A percentile compares a stretch with the other conserved stretches of the same genome.
phyloP scores from a whole-genome alignment of 306 rosid genomes.

The Medicago arabica region DNA sequence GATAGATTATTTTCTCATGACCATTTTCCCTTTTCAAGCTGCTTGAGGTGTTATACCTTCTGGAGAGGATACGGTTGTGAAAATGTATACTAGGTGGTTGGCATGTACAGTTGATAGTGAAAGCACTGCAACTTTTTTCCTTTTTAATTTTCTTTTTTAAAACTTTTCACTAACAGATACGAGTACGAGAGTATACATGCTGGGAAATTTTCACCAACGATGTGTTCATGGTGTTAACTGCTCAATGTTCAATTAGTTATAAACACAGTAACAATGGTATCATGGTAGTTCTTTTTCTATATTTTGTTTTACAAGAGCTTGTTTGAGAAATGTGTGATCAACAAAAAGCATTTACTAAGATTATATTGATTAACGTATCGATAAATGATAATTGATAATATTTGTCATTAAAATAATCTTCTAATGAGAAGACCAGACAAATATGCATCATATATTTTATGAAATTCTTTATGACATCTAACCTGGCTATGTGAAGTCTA shows the following conservation, averaged over 20 bases:
- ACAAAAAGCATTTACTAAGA: not conserved
- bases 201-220: constrained; percentile 45
- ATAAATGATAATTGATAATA: too few relatives aligned
- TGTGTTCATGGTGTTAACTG: constrained; percentile 36
- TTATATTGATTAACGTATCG: too few relatives aligned
- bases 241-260: constrained; percentile 30
- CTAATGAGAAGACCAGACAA: not conserved
- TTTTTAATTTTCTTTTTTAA: not conserved
- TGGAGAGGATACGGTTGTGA: constrained; percentile 61
- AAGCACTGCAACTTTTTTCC: constrained; percentile 49
- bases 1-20: constrained; percentile 47
- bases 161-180: constrained; percentile 53
- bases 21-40: constrained; percentile 53
- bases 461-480: too few relatives aligned
- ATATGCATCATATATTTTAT: not conserved
- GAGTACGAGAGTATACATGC: constrained; percentile 63
- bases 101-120: constrained; percentile 81
- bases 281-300: not conserved
- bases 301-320: not conserved
- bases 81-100: constrained; percentile 78
- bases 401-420: too few relatives aligned
- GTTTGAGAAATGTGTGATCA: not conserved
- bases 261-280: not conserved
- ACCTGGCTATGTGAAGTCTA: too few relatives aligned
- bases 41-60: constrained; percentile 65